Conservation (phyloP, 805 yeast species). For the Ogataea dorogensis region DNA sequence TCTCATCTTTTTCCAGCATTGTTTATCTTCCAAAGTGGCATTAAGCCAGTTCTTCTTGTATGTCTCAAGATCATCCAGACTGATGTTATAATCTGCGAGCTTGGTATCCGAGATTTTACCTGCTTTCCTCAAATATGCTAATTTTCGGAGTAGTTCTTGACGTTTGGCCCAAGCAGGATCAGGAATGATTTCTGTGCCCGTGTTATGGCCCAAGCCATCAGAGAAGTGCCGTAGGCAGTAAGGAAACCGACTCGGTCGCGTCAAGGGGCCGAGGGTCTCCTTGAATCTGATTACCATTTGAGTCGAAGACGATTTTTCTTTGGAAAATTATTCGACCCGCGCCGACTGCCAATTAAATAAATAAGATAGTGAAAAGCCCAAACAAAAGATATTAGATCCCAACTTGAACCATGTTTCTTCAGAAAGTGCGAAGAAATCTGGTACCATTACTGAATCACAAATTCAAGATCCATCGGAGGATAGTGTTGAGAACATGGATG, state of each 20-base stretch:
- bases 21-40: slow-evolving; percentile 1
- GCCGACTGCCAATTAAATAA: neutral
- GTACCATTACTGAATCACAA: slow-evolving; percentile 13
- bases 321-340: slow-evolving; percentile 6
- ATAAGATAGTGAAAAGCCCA: slow-evolving; percentile 1
- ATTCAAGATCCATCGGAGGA: slow-evolving; percentile 15
- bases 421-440: slow-evolving; percentile 1
- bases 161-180: slow-evolving; percentile 12
- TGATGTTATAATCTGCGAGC: too few relatives aligned
- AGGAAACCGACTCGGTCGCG: slow-evolving; percentile 5
- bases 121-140: too few relatives aligned
- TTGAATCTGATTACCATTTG: slow-evolving; percentile 2
- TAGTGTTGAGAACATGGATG: slow-evolving; percentile 20
- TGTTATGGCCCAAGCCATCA: neutral
- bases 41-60: slow-evolving; percentile 2
- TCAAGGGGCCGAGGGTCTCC: neutral
- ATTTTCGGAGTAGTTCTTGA: slow-evolving; percentile 8
- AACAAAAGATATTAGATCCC: slow-evolving; percentile 1
- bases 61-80: slow-evolving; percentile 1
- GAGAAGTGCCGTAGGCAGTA: neutral
- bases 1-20: slow-evolving; percentile 5
- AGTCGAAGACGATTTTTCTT: neutral
- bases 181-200: slow-evolving; percentile 1
- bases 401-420: neutral
- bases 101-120: too few relatives aligned